phyloP scores from a whole-genome alignment of 495 filamentous ascomycete species.

The Neurospora intermedia region DNA sequence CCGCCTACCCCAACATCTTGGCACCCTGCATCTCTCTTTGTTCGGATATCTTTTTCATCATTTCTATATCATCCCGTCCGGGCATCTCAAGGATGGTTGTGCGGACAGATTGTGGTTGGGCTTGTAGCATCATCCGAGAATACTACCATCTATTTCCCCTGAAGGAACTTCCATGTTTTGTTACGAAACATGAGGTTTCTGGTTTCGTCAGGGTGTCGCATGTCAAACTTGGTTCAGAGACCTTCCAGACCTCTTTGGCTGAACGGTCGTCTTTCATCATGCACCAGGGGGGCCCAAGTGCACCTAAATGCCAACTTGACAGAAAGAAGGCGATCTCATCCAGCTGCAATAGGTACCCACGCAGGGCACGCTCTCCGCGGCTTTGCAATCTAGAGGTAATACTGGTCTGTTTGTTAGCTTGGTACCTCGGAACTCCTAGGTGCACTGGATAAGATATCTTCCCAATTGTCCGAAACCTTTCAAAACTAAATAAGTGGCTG shows the following conservation, averaged over 20 bases:
- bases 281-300: too few relatives aligned
- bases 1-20: not conserved
- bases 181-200: not conserved
- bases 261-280: too few relatives aligned
- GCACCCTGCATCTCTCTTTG: not conserved
- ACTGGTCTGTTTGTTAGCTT: too few relatives aligned
- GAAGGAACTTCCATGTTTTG: not conserved
- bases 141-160: not conserved
- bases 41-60: not conserved
- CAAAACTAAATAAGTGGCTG: too few relatives aligned
- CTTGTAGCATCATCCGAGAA: not conserved
- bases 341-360: too few relatives aligned
- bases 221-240: not conserved
- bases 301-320: not conserved
- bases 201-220: not conserved
- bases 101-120: not conserved
- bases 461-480: too few relatives aligned
- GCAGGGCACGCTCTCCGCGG: too few relatives aligned
- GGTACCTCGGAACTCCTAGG: too few relatives aligned
- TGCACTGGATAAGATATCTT: too few relatives aligned
- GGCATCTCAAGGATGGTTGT: not conserved
- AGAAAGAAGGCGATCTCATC: not conserved
- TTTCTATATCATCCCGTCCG: not conserved
- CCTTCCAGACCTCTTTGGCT: not conserved
- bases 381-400: too few relatives aligned